Evolutionary conservation across 2,329 filamentous ascomycete species (phyloP), one percentile per base, ranked within the genome.

Genomic region (Cladophialophora yegresii): DNA sequence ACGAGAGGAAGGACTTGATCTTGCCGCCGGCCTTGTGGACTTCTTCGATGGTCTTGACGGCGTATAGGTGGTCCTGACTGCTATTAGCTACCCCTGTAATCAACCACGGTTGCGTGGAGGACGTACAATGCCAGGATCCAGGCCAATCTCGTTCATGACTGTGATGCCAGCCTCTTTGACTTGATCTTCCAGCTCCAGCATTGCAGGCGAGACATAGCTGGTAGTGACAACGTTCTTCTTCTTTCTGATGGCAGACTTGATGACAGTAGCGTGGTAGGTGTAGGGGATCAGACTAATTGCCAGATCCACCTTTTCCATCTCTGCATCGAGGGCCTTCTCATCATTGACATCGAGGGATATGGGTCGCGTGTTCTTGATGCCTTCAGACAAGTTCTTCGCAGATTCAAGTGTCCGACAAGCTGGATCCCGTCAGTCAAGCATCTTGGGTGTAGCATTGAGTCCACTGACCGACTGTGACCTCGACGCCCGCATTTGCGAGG

Each of bases 171-270:
- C 93, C 68, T 89, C 90, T 84, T 96, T 96, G 77, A 85, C 87
- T 72, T 89, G 82, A 72, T 87, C 82, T 73, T 97, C 89, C 57
- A 98, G 87, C 82, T 93, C 93, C 80, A 89, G 79, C 92, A 97
- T 97, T 70, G 91, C 91, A 3, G 92, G 92, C 4, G 91, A 96
- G 71, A 96, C 90, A 76, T 98, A 98, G 70, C 87, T 92, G 32
- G 93, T 97, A 64, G 93, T 97, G 74, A 98, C 93, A 66, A 98
- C 92, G 82, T 98, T 82, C 85, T 93, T 96, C 90, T 96, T 97
- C 74, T 89, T 85, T 74, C 89, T 86, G 80, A 98, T 97, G 69
- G 92, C 93, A 40, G 89, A 88, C 85, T 96, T 93, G 86, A 97
- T 96, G 73, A 97, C 92, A 62, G 85, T 83, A 53, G 89, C 90